Conservation (phyloP, 2,329 filamentous ascomycete species). For the Colletotrichum sp. region DNA sequence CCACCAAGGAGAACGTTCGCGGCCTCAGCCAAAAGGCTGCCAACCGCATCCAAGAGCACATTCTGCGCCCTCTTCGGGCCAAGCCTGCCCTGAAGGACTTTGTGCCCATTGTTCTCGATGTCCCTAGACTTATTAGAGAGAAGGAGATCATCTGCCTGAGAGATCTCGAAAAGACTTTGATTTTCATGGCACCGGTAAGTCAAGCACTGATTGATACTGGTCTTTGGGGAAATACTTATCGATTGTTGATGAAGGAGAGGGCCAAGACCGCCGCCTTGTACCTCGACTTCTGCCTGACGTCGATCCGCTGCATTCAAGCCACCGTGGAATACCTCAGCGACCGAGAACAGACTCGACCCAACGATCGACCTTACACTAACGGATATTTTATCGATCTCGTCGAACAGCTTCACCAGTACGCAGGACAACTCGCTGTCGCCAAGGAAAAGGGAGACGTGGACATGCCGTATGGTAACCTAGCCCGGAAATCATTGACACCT, state of each 20-base stretch:
- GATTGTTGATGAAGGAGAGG: slow-evolving; percentile 78
- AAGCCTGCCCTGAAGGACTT: slow-evolving; percentile 79
- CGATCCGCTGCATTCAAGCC: slow-evolving; percentile 87
- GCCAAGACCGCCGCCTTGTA: slow-evolving; percentile 74
- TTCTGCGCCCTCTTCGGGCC: slow-evolving; percentile 77
- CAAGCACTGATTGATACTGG: slow-evolving; percentile 53
- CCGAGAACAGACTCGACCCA: slow-evolving; percentile 81
- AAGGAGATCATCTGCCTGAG: slow-evolving; percentile 90
- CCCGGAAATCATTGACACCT: background rate
- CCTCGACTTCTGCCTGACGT: slow-evolving; percentile 87
- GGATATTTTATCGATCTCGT: slow-evolving; percentile 97
- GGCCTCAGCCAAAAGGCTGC: slow-evolving; percentile 72
- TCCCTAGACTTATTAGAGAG: slow-evolving; percentile 78
- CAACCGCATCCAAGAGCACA: slow-evolving; percentile 80
- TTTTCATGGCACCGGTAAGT: slow-evolving; percentile 95
- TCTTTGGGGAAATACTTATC: slow-evolving; percentile 69
- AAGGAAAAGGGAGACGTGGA: slow-evolving; percentile 68
- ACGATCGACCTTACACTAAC: slow-evolving; percentile 91
- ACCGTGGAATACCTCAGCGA: slow-evolving; percentile 87
- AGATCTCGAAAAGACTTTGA: slow-evolving; percentile 91
- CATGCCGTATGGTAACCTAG: slow-evolving; percentile 54
- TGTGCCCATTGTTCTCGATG: slow-evolving; percentile 77
- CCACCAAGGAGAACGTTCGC: slow-evolving; percentile 53
- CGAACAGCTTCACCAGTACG: slow-evolving; percentile 91
- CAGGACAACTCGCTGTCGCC: slow-evolving; percentile 77